Base-by-base conservation (phyloP, 352 stramenopile genomes). In the Globisporangium mamillatum region DNA sequence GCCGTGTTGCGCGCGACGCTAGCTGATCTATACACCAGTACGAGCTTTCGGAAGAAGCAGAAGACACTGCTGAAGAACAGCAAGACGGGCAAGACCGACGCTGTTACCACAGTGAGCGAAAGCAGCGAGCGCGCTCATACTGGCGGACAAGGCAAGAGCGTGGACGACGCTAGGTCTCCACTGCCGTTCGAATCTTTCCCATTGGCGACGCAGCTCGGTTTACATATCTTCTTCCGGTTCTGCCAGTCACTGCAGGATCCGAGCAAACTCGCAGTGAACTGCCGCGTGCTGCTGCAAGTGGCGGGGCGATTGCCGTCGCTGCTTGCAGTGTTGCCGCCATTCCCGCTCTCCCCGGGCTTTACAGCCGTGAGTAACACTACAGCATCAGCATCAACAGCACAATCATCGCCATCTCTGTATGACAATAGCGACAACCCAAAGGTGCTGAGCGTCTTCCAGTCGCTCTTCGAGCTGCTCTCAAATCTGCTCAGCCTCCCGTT, bases 201-300 rank as follows among this genome's bases (percentile, higher is more conserved):
- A 0, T 34, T 73, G 12, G 36, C 72, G 34, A 84, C 76, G 4
- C 87, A 95, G 64, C 64, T 93, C 4, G 80, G 72, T 32, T 63
- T 95, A n/a, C 75, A 72, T 24, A 77, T 93, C 59, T 93, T 95
- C 66, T 93, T 92, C 54, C 76, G 81, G 0, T 64, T 88, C 5
- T 88, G 82, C n/a, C 69, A 73, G n/a, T 85, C 78, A 4, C 38
- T 93, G 4, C 76, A 74, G 32, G 77, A 83, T 12, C 65, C 69
- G 12, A 38, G 29, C 0, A 67, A 75, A 24, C 32, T 82, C 8
- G 32, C 25, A 12, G 50, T 44, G 0, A 87, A 81, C 46, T 66
- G 54, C 10, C 72, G 74, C 7, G 58, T 91, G 27, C 67, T 89
- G 2, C 57, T 87, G 20, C 75, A 82, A 20, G 68, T 95, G 1